Evolutionary conservation across 2,329 filamentous ascomycete genomes (phyloP), one percentile per base, ranked within the genome.

Genomic region (Ceratocystis albifundus): DNA sequence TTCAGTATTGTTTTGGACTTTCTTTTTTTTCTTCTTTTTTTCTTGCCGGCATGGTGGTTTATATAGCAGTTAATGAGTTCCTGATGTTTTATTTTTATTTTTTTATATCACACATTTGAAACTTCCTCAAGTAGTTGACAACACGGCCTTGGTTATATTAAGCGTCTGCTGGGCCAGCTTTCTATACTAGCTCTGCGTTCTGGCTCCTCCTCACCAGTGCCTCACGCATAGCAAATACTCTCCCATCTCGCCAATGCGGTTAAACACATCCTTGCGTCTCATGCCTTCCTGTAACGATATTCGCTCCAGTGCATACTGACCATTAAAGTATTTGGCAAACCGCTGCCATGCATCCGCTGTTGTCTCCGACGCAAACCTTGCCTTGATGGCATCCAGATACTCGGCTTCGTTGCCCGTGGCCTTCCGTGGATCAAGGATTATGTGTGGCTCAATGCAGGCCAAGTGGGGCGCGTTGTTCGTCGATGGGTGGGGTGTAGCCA

Each of bases 301-400:
- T 71, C 92, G 86, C 77, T 99, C 94, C 68, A 97, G 79, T 1
- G 92, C 87, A 72, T 88, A 86, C 66, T 82, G 83, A 0, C 94
- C 94, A 74, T 97, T 92, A 71, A 97, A 90, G 75, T 96, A 94
- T 74, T 88, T 90, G 71, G 87, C 82, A 71, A 96, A 85, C 57
- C 82, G 78, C 1, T 84, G 83, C 88, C 91, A 96, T 61, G 83
- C 81, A 66, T 84, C 81, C 53, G 83, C 80, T 15, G 89, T 75
- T 67, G 85, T 83, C 17, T 79, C 62, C 30, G 59, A 25, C 67
- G 74, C 76, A 66, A 86, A 78, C 8, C 83, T 77, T 61, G 76
- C 76, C 5, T 77, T 80, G 66, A 87, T 84, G 48, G 83, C 82
- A n/a, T 79, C 79, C 12, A 87, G 77, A 71, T 86, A 96, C 20